Conservation (phyloP, 805 yeast genomes). For the Yamadazyma sp. region DNA sequence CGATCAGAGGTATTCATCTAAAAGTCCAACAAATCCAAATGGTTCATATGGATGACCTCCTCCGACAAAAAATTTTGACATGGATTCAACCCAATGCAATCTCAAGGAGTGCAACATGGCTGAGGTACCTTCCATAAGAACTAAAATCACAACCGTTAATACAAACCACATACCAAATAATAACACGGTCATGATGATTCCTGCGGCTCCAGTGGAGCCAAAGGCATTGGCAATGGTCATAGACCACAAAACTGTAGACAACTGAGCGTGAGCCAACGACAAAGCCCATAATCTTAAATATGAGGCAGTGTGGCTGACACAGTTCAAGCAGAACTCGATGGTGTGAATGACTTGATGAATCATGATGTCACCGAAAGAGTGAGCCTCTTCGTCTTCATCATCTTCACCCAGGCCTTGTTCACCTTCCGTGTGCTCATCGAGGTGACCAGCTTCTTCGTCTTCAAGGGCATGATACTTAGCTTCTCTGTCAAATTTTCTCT, state of each 20-base stretch:
- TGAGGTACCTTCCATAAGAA: constrained; percentile 97
- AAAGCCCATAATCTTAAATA: constrained; percentile 96
- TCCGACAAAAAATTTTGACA: constrained; percentile 97
- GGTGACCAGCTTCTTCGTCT: constrained; percentile 30
- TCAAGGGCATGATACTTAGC: constrained; percentile 49
- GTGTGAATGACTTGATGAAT: constrained; percentile 98
- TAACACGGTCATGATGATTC: constrained; percentile 72
- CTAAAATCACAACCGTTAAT: constrained; percentile 86
- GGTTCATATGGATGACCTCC: constrained; percentile 92
- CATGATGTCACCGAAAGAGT: constrained; percentile 88
- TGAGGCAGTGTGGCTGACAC: constrained; percentile 98
- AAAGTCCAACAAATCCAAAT: constrained; percentile 60
- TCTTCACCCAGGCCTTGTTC: constrained; percentile 33
- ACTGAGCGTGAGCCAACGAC: constrained; percentile 94
- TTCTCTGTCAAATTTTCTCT: constrained; percentile 52
- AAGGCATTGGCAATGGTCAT: constrained; percentile 90
- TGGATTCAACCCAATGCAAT: constrained; percentile 98
- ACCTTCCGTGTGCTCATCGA: constrained; percentile 25
- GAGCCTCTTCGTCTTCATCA: constrained; percentile 55
- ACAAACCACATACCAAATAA: constrained; percentile 95
- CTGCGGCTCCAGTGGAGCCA: constrained; percentile 58
- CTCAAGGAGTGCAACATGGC: constrained; percentile 99
- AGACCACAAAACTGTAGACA: constrained; percentile 91
- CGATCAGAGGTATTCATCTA: constrained; percentile 19
- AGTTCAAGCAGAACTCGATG: constrained; percentile 93